Conservation (phyloP, 2,329 filamentous ascomycete species). For the Ascochyta rabiei region DNA sequence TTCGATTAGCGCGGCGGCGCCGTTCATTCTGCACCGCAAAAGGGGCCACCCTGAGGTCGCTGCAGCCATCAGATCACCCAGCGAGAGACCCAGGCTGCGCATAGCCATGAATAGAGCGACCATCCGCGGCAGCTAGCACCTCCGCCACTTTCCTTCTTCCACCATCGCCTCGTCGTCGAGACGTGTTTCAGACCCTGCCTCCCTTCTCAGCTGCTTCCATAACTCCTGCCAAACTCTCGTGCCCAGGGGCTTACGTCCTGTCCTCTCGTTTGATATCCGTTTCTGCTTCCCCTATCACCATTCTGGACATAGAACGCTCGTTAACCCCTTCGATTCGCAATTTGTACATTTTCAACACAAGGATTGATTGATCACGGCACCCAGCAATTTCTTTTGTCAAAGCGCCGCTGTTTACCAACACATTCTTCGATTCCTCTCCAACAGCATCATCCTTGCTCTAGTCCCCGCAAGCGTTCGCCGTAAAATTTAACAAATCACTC, state of each 20-base stretch:
- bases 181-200: slow-evolving; percentile 40
- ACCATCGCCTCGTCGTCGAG: slow-evolving; percentile 34
- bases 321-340: slow-evolving; percentile 22
- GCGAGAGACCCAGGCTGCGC: slow-evolving; percentile 33
- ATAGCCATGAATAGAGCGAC: slow-evolving; percentile 31
- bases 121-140: slow-evolving; percentile 35
- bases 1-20: slow-evolving; percentile 25
- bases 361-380: slow-evolving; percentile 23
- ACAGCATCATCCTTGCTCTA: slow-evolving; percentile 13
- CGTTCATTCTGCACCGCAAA: slow-evolving; percentile 33
- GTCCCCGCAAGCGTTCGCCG: background rate
- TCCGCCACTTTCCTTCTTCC: slow-evolving; percentile 33
- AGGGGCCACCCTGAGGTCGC: slow-evolving; percentile 39
- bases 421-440: background rate
- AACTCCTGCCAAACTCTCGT: slow-evolving; percentile 30
- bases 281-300: slow-evolving; percentile 33
- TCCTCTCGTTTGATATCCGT: slow-evolving; percentile 47
- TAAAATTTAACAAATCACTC: slow-evolving; percentile 5
- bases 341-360: slow-evolving; percentile 17
- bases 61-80: slow-evolving; percentile 36
- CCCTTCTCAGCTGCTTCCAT: slow-evolving; percentile 29
- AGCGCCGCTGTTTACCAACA: slow-evolving; percentile 11
- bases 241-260: slow-evolving; percentile 37
- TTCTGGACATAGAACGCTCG: slow-evolving; percentile 34
- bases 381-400: slow-evolving; percentile 13